Evolutionary conservation across 108 stramenopile species (phyloP).

Genomic region (Nitzschia inconspicua): DNA sequence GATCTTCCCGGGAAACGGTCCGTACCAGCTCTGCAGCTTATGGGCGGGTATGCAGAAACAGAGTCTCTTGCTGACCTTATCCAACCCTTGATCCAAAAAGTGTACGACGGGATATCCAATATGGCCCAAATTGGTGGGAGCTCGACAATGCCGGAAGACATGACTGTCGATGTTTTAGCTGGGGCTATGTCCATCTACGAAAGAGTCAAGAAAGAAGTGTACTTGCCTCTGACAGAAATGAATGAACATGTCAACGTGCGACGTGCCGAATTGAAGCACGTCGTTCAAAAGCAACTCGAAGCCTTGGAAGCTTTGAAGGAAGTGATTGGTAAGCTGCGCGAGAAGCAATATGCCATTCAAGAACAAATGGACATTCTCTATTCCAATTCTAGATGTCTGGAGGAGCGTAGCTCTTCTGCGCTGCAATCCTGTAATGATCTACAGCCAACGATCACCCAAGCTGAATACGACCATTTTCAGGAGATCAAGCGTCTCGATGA

Average conservation of each 20-base stretch:
- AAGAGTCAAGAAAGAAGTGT: slow-evolving; percentile 58
- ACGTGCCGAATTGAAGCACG: slow-evolving; percentile 32
- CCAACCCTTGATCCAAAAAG: slow-evolving; percentile 45
- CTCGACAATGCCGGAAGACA: slow-evolving; percentile 41
- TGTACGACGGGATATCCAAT: slow-evolving; percentile 46
- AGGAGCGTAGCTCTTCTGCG: slow-evolving; percentile 56
- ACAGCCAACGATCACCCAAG: slow-evolving; percentile 64
- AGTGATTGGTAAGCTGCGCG: slow-evolving; percentile 33
- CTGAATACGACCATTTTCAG: slow-evolving; percentile 68
- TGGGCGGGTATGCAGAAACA: slow-evolving; percentile 9
- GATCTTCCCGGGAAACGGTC: slow-evolving; percentile 9
- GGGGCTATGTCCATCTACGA: slow-evolving; percentile 52
- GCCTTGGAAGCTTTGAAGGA: slow-evolving; percentile 45
- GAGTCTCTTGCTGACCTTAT: slow-evolving; percentile 48
- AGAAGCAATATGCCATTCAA: slow-evolving; percentile 24
- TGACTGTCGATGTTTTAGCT: slow-evolving; percentile 58
- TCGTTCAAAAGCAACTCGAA: slow-evolving; percentile 41
- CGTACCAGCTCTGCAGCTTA: slow-evolving; percentile 26
- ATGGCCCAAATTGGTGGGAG: slow-evolving; percentile 75
- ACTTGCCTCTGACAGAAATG: slow-evolving; percentile 68
- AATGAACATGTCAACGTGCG: slow-evolving; percentile 41
- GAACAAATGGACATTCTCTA: slow-evolving; percentile 38
- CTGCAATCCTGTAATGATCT: slow-evolving; percentile 58
- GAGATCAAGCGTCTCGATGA: slow-evolving; percentile 48
- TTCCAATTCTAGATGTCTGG: slow-evolving; percentile 42